These are phyloP conservation scores for Spergularia bocconei DNA, from an alignment of 148 eudicot genomes.

Conservation along the genomic window DNA sequence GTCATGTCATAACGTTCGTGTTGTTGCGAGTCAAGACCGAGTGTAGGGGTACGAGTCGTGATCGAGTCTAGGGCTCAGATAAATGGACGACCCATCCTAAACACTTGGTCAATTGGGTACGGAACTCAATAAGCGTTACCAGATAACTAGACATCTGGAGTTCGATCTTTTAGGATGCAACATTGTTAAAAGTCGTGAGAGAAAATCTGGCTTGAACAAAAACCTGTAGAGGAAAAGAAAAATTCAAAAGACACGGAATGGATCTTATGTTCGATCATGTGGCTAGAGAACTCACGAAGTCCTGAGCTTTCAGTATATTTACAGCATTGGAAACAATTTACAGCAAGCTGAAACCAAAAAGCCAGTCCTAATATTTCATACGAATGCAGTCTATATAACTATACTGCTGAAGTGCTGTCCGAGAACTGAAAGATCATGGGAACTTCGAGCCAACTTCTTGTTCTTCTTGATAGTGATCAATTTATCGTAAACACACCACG, in stretches of 20 bases:
- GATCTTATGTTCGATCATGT: background rate
- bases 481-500: slow-evolving; percentile 59
- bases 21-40: too few relatives aligned
- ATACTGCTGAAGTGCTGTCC: slow-evolving; percentile 17
- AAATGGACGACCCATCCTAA: too few relatives aligned
- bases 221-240: background rate
- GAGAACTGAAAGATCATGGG: slow-evolving; percentile 20
- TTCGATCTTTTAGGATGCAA: too few relatives aligned
- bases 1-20: too few relatives aligned
- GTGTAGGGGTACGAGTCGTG: too few relatives aligned
- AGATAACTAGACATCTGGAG: too few relatives aligned
- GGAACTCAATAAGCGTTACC: too few relatives aligned
- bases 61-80: too few relatives aligned
- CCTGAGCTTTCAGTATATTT: background rate
- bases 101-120: too few relatives aligned
- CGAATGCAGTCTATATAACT: slow-evolving; percentile 20
- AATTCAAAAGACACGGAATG: background rate
- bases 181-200: too few relatives aligned
- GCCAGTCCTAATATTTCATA: background rate
- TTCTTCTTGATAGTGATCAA: slow-evolving; percentile 48
- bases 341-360: background rate
- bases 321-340: background rate
- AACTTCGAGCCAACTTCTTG: slow-evolving; percentile 12
- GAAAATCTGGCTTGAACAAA: background rate
- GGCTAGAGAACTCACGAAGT: too few relatives aligned